phyloP scores from a whole-genome alignment of 495 filamentous ascomycete genomes.

The Parachaetomium inaequale region DNA sequence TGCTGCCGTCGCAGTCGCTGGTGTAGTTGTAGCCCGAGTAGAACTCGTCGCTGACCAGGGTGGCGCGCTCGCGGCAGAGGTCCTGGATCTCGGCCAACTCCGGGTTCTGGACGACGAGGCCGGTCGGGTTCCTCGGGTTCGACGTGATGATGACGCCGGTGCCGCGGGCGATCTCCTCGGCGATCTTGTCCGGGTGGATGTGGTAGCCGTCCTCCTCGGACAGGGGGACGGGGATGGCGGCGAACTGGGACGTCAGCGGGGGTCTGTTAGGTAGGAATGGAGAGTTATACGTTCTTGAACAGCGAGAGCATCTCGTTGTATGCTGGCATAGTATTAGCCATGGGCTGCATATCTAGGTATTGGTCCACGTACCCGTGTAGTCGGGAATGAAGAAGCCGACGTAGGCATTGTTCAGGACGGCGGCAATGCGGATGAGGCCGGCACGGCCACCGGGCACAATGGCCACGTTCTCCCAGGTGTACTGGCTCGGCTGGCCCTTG shows the following conservation, averaged over 20 bases:
- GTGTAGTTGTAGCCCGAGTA: slow-evolving; percentile 96
- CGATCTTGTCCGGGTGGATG: slow-evolving; percentile 89
- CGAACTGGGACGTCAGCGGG: slow-evolving; percentile 58
- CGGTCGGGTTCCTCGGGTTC: slow-evolving; percentile 97
- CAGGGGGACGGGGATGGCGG: slow-evolving; percentile 83
- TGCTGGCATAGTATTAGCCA: slow-evolving; percentile 41
- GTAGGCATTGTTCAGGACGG: slow-evolving; percentile 88
- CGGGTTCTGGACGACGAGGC: slow-evolving; percentile 73
- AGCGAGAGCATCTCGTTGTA: slow-evolving; percentile 96
- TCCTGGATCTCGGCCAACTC: slow-evolving; percentile 85
- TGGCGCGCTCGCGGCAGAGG: slow-evolving; percentile 84
- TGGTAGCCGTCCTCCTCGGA: slow-evolving; percentile 80
- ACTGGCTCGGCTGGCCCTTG: slow-evolving; percentile 80
- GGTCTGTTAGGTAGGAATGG: background rate
- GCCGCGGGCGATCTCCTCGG: slow-evolving; percentile 82
- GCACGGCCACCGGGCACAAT: slow-evolving; percentile 93
- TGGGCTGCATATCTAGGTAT: too few relatives aligned
- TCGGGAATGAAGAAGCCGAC: slow-evolving; percentile 82
- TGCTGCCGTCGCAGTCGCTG: slow-evolving; percentile 79
- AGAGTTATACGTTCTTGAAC: slow-evolving; percentile 69
- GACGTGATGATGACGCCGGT: slow-evolving; percentile 87
- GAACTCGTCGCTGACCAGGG: slow-evolving; percentile 93
- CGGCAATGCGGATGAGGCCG: slow-evolving; percentile 89
- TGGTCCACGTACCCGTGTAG: slow-evolving; percentile 50
- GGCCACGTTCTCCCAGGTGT: slow-evolving; percentile 99